Percentiles rank a stretch among this genome's conserved stretches.
These are phyloP conservation scores for Colletotrichum tropicale DNA, from an alignment of 2,329 filamentous ascomycete genomes.

Conservation along the genomic window DNA sequence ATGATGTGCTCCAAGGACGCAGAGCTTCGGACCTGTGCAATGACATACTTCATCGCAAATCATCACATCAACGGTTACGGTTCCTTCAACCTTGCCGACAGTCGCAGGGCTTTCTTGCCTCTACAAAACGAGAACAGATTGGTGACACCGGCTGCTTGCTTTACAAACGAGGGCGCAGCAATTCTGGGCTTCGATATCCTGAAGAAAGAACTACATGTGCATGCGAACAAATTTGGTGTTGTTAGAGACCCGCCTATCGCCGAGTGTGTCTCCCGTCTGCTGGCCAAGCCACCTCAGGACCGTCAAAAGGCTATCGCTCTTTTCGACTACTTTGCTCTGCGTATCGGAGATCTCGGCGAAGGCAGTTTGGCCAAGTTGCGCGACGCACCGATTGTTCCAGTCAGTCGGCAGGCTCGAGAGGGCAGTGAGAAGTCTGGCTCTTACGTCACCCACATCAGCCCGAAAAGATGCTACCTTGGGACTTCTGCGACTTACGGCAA, in stretches of 20 bases:
- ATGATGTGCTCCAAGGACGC: slow-evolving; percentile 73
- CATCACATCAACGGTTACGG: slow-evolving; percentile 80
- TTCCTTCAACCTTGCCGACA: slow-evolving; percentile 61
- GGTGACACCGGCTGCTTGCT: slow-evolving; percentile 78
- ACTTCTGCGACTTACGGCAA: slow-evolving; percentile 73
- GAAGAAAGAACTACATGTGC: slow-evolving; percentile 74
- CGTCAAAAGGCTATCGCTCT: slow-evolving; percentile 69
- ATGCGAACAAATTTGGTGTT: slow-evolving; percentile 80
- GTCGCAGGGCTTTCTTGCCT: slow-evolving; percentile 70
- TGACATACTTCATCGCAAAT: slow-evolving; percentile 83
- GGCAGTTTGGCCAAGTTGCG: slow-evolving; percentile 65
- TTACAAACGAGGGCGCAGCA: slow-evolving; percentile 77
- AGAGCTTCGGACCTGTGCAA: slow-evolving; percentile 67
- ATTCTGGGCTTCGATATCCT: slow-evolving; percentile 84
- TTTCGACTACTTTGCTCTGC: slow-evolving; percentile 84
- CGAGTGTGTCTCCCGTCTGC: slow-evolving; percentile 75
- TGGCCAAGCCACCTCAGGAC: slow-evolving; percentile 73
- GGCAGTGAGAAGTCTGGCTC: slow-evolving; percentile 21
- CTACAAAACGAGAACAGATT: slow-evolving; percentile 70
- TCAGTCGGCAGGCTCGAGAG: slow-evolving; percentile 40
- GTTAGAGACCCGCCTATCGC: slow-evolving; percentile 79
- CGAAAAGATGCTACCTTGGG: slow-evolving; percentile 82
- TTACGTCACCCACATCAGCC: slow-evolving; percentile 62
- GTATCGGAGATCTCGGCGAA: slow-evolving; percentile 74
- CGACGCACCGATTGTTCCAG: slow-evolving; percentile 74